phyloP scores from a whole-genome alignment of 192 early-diverging fungal genomes.

The Rhizoclosmatium sp. region DNA sequence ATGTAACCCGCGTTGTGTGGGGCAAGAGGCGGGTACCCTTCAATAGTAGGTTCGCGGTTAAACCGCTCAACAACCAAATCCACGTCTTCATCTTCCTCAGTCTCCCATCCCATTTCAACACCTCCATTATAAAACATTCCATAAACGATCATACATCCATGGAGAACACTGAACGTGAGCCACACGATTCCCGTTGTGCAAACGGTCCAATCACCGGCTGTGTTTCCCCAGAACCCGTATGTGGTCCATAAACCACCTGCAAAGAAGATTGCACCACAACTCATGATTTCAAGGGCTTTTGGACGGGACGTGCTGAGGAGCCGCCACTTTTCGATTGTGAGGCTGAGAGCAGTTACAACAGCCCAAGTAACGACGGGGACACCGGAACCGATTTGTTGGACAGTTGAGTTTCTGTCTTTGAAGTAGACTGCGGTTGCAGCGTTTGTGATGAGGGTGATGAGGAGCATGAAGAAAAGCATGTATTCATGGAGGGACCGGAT shows the following conservation, averaged over 20 bases:
- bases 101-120: slow-evolving; percentile 39
- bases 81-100: slow-evolving; percentile 31
- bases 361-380: slow-evolving; percentile 1
- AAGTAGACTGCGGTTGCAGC: slow-evolving; percentile 37
- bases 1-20: no score
- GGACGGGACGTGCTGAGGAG: not conserved
- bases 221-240: slow-evolving; percentile 29
- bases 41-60: slow-evolving; percentile 33
- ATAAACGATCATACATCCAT: slow-evolving; percentile 19
- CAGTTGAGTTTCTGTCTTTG: not conserved
- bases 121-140: slow-evolving; percentile 28
- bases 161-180: not conserved
- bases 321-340: slow-evolving; percentile 18
- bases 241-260: slow-evolving; percentile 14
- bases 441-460: slow-evolving; percentile 20
- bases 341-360: not conserved
- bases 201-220: slow-evolving; percentile 17
- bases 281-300: slow-evolving; percentile 5
- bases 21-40: slow-evolving; percentile 11
- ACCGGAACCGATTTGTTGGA: slow-evolving; percentile 12
- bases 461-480: slow-evolving; percentile 21
- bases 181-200: slow-evolving; percentile 15
- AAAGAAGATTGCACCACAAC: not conserved
- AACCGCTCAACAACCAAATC: slow-evolving; percentile 35
- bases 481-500: slow-evolving; percentile 33